Base-by-base conservation (phyloP, 257 asterid genomes). In the Galeopsis tetrahit region DNA sequence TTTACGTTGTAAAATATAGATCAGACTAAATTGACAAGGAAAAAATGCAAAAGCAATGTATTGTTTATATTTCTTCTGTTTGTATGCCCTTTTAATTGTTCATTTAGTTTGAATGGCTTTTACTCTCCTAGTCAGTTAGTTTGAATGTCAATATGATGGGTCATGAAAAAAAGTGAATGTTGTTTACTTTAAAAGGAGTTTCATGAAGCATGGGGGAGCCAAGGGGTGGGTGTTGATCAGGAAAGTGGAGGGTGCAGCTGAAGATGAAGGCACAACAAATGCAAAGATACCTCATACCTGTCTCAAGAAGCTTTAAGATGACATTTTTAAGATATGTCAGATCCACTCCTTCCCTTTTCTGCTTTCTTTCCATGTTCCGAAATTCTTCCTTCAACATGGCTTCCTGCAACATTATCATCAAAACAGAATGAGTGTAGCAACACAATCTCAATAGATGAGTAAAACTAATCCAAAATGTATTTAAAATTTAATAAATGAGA, bases 341-440 rank as follows among this genome's bases (percentile, higher is more conserved):
- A 83, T 95, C 99, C 59, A 95, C 99, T 73, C 98, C 99, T 82
- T 95, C 99, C 83, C 99, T 87, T 82, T 90, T 95, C 81, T 92
- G 89, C 74, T 74, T 81, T 83, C 98, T 87, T 75, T 95, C 99
- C 96, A 87, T 83, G 84, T 87, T 90, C 70, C 99, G 86, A 38
- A 92, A 83, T 82, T 95, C 99, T 80, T 95, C 99, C 85, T 92
- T 95, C 73, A 95, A 81, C 91, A 85, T 79, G 78, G 95, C 78
- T 77, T 84, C 98, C 99, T 95, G 86, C 78, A 92, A 69, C 75
- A 73, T 63, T 40, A 71, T 80, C 51, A 66, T 75, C 74, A 81
- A 52, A 62, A 46, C 36, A 48, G 38, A 39, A 56, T 57, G 14
- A 73, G 34, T 32, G 60, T 42, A 66, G 5, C 60, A 62, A 65